A percentile compares a stretch with the other conserved stretches of the same genome.
phyloP scores from a whole-genome alignment of 75 land plant genomes.

The Selaginella tamariscina region DNA sequence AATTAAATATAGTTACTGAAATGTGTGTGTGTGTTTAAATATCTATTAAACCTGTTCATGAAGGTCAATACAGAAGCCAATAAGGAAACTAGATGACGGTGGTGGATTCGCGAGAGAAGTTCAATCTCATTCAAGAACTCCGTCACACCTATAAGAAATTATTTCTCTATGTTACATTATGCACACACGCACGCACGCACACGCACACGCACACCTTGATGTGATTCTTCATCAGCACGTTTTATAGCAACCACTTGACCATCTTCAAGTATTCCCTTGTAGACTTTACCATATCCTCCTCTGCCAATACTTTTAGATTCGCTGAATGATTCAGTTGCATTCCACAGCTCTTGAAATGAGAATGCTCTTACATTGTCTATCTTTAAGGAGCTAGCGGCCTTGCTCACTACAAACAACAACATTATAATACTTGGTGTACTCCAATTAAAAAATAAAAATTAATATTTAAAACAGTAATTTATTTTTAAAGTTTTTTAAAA shows the following conservation, averaged over 20 bases:
- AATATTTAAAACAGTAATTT: no score
- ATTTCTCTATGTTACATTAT: no score
- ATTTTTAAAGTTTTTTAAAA: no score
- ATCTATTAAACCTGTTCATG: constrained; percentile 88
- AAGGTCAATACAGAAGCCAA: constrained; percentile 77
- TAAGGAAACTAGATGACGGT: constrained; percentile 65
- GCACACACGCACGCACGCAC: no score
- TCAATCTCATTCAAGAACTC: constrained; percentile 83
- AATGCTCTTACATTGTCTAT: constrained; percentile 51
- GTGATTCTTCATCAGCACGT: constrained; percentile 54
- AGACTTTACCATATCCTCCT: constrained; percentile 91
- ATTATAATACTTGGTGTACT: no score
- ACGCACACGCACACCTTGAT: no score
- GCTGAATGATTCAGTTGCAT: constrained; percentile 56
- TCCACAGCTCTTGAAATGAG: constrained; percentile 45
- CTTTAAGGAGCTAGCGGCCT: not conserved
- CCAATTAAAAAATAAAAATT: no score
- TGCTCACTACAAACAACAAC: constrained; percentile 7
- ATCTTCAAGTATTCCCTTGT: constrained; percentile 45
- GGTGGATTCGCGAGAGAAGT: constrained; percentile 69
- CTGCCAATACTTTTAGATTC: constrained; percentile 42
- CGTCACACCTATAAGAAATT: constrained; percentile 29
- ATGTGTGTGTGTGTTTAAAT: no score
- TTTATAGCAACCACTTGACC: constrained; percentile 62
- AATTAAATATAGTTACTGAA: not conserved